Evolutionary conservation across 371 early-diverging fungal genomes (phyloP).

Genomic region (Apophysomyces sp.): DNA sequence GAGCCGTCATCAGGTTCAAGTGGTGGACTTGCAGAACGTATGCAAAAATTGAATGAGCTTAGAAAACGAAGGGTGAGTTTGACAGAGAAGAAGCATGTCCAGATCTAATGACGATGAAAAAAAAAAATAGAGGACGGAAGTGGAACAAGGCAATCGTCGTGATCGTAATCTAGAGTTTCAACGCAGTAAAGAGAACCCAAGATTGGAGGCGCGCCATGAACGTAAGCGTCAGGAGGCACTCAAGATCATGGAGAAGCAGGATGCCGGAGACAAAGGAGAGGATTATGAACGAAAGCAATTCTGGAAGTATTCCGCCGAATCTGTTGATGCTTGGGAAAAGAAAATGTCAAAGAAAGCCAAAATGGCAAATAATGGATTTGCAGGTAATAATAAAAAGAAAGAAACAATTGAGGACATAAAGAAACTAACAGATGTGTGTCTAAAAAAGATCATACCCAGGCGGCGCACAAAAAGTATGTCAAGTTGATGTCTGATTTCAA

Average conservation of each 20-base stretch:
- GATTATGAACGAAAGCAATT: conserved; percentile 84
- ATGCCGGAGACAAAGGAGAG: conserved; percentile 68
- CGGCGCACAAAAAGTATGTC: conserved; percentile 86
- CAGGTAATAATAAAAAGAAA: conserved; percentile 49
- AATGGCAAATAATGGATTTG: conserved; percentile 77
- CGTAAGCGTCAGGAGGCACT: conserved; percentile 77
- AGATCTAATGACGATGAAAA: neutral
- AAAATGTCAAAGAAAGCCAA: conserved; percentile 69
- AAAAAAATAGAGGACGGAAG: conserved; percentile 48
- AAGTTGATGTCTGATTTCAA: conserved; percentile 75
- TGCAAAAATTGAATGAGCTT: conserved; percentile 20
- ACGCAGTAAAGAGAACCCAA: conserved; percentile 68
- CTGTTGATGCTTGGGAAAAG: conserved; percentile 85
- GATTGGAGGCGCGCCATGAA: conserved; percentile 62
- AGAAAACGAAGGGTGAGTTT: conserved; percentile 21
- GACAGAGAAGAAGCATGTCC: neutral
- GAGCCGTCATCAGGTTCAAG: neutral
- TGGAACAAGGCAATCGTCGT: conserved; percentile 71
- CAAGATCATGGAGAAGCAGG: conserved; percentile 58
- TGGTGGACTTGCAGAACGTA: conserved; percentile 10
- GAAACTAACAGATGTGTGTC: no score
- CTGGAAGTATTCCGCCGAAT: conserved; percentile 85
- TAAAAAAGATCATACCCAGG: conserved; percentile 74
- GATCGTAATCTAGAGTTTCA: conserved; percentile 83
- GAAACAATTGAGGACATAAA: neutral